phyloP scores from a whole-genome alignment of 495 filamentous ascomycete species.

The Friedmanniomyces endolithicus region DNA sequence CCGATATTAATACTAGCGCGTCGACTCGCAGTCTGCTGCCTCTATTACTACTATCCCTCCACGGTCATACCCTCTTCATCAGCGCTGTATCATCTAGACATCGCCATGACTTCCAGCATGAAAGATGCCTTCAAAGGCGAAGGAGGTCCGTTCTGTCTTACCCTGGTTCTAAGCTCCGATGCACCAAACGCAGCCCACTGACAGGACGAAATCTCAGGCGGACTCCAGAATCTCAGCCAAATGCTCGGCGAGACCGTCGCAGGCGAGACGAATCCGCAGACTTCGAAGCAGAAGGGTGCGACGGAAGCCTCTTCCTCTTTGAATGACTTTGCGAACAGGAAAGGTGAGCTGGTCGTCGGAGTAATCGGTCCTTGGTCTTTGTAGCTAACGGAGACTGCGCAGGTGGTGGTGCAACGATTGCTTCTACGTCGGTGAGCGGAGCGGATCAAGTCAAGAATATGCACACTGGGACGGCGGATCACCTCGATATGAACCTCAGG shows the following conservation, averaged over 20 bases:
- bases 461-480: conserved; percentile 16
- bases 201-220: not conserved
- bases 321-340: conserved; percentile 9
- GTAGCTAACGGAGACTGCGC: not conserved
- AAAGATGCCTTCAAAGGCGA: not conserved
- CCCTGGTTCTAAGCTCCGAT: not conserved
- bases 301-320: conserved; percentile 14
- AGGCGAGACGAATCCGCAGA: not conserved
- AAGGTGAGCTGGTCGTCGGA: not conserved
- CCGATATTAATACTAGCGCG: too few species aligned
- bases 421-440: conserved; percentile 10
- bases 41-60: too few species aligned
- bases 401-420: conserved; percentile 6
- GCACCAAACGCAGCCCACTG: not conserved
- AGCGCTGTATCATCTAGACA: too few species aligned
- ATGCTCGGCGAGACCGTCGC: conserved; percentile 7
- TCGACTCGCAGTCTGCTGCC: too few species aligned
- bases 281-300: conserved; percentile 4
- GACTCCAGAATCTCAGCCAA: conserved; percentile 4
- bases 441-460: conserved; percentile 14
- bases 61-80: too few species aligned
- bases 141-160: not conserved
- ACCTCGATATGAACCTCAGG: conserved; percentile 12
- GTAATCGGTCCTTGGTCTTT: not conserved
- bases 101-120: not conserved